Base-by-base conservation (phyloP, 1,284 basidiomycete genomes). In the Heliocybe sulcata region DNA sequence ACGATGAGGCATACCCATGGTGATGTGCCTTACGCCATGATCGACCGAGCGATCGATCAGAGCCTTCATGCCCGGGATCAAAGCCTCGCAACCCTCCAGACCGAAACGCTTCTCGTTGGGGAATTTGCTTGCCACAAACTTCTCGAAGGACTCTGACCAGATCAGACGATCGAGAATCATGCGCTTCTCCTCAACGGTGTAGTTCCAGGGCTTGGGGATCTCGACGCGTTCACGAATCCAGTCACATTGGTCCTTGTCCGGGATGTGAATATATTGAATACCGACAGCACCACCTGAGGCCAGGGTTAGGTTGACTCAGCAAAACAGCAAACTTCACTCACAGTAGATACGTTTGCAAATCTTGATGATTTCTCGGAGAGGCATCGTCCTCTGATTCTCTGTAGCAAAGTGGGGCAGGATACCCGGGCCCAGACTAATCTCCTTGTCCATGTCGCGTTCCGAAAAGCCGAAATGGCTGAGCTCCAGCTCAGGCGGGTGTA, bases 21-120 rank as follows among this genome's bases (percentile, higher is more conserved):
- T 97, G 72, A 99, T 88, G 66, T 93, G 87, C 72, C 95, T 94
- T 64, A 98, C 88, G 54, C 97, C 97, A 63, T 91, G 81, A 64
- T 99, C 96, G 65, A 99, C 97, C 19, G 95, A 95, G 58, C 94
- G 90, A 72, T 99, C 97, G 63, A 99, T 98, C 64, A 99, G 84
- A 6, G 94, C 94, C 77, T 99, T 99, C 94, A 99, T 97, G 65
- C 97, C 97, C 48, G 97, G 97, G 65, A 99, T 92, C 64, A 99
- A 85, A 45, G 94, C 84, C 75, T 99, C 97, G 72, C 94, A 97
- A 59, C 97, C 97, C 73, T 99, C 97, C 54, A 99, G 83, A 73
- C 97, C 97, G 74, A 99, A 99, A 55, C 97, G 91, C 76, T 99
- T 99, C 79, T 99, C 97, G 75, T 98, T 99, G 61, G 97, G 97